A percentile compares a stretch with the other conserved stretches of the same genome.
Evolutionary conservation across 2,329 filamentous ascomycete species (phyloP).

Genomic region (Fusarium euwallaceae): DNA sequence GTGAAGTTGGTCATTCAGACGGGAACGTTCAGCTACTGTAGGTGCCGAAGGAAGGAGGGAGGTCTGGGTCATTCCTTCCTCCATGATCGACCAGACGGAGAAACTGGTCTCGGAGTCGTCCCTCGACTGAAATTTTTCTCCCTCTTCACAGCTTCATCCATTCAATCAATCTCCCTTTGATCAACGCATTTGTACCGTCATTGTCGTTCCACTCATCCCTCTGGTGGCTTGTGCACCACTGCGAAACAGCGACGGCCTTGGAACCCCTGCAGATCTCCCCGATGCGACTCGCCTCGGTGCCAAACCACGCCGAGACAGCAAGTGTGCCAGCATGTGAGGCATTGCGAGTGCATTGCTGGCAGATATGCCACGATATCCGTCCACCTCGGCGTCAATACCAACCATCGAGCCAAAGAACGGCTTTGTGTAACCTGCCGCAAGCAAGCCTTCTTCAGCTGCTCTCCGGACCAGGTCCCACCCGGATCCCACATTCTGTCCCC

Average conservation of each 20-base stretch:
- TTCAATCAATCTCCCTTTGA: slow-evolving; percentile 33
- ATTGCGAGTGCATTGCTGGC: background rate
- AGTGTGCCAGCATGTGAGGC: background rate
- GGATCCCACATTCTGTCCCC: slow-evolving; percentile 39
- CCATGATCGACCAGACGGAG: slow-evolving; percentile 13
- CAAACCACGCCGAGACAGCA: background rate
- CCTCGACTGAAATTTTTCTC: slow-evolving; percentile 13
- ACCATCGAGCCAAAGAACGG: slow-evolving; percentile 9
- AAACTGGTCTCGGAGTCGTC: slow-evolving; percentile 23
- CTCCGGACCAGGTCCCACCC: slow-evolving; percentile 34
- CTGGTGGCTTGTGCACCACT: slow-evolving; percentile 26
- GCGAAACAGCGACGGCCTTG: slow-evolving; percentile 2
- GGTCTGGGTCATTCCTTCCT: slow-evolving; percentile 9
- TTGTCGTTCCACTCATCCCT: slow-evolving; percentile 36
- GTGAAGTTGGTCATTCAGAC: background rate
- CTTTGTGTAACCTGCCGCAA: slow-evolving; percentile 27
- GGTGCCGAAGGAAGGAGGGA: slow-evolving; percentile 16
- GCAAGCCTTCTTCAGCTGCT: slow-evolving; percentile 25
- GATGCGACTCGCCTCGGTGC: slow-evolving; percentile 5
- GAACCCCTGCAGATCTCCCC: slow-evolving; percentile 10
- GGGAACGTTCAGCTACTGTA: background rate
- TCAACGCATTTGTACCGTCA: slow-evolving; percentile 30
- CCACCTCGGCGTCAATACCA: background rate
- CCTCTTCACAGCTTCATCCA: slow-evolving; percentile 22
- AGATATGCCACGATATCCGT: background rate